These are phyloP conservation scores for Amoebophrya sp. DNA, from an alignment of 169 alveolate genomes.

Conservation along the genomic window DNA sequence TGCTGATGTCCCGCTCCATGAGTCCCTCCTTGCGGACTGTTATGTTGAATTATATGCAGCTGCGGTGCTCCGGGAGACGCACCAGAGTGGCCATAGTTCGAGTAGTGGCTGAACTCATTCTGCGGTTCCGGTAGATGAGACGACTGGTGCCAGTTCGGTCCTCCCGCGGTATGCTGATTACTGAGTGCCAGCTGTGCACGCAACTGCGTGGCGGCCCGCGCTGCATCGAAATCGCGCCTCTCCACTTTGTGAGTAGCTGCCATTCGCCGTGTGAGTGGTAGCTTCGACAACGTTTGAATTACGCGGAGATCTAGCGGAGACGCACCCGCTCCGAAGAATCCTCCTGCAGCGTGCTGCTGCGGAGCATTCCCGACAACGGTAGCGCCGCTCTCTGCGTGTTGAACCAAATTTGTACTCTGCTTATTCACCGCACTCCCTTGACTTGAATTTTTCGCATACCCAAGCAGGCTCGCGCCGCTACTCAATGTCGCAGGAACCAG, in stretches of 20 bases:
- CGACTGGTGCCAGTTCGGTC: too few relatives aligned
- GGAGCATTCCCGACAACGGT: not conserved
- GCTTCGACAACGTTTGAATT: not conserved
- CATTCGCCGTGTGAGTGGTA: not conserved
- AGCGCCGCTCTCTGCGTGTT: not conserved
- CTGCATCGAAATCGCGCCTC: not conserved
- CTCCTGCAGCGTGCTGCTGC: not conserved
- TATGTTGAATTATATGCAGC: too few relatives aligned
- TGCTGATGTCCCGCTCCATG: not conserved
- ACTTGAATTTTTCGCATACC: not conserved
- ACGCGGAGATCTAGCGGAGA: not conserved
- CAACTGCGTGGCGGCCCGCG: too few relatives aligned
- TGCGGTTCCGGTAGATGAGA: too few relatives aligned
- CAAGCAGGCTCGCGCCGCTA: too few relatives aligned
- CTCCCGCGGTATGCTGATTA: too few relatives aligned
- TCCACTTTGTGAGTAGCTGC: constrained; percentile 12
- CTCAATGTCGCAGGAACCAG: too few relatives aligned
- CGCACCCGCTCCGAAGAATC: not conserved
- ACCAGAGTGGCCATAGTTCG: too few relatives aligned
- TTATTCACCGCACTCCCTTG: not conserved
- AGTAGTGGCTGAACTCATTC: too few relatives aligned
- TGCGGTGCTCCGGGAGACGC: too few relatives aligned
- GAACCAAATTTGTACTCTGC: not conserved
- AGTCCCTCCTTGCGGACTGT: too few relatives aligned
- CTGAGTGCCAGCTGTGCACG: too few relatives aligned